phyloP scores from a whole-genome alignment of 352 stramenopile genomes.

The Pythium sp. region DNA sequence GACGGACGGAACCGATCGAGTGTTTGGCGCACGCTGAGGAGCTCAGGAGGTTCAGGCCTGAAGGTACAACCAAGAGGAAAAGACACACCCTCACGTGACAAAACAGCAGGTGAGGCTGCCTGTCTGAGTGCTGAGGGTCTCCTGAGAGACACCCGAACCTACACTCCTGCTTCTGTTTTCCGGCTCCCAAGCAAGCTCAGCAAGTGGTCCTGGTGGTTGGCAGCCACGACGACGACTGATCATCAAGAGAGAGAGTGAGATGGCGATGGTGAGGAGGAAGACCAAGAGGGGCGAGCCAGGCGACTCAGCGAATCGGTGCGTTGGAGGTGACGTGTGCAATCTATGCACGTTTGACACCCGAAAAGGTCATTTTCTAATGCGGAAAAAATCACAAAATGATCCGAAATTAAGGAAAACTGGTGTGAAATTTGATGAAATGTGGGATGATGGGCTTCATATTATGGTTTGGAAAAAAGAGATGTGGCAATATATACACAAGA shows the following conservation, averaged over 20 bases:
- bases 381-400: not conserved
- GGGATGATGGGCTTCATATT: not conserved
- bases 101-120: not conserved
- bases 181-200: not conserved
- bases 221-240: not conserved
- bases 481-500: not conserved
- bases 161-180: constrained; percentile 1
- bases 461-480: not conserved
- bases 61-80: not conserved
- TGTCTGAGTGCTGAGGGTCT: not conserved
- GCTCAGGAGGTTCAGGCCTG: no score
- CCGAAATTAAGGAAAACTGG: not conserved
- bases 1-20: not conserved
- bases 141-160: not conserved
- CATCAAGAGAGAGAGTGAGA: not conserved
- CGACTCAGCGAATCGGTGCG: not conserved
- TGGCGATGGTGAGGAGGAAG: not conserved
- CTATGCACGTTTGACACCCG: not conserved
- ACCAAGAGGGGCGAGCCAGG: not conserved
- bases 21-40: no score
- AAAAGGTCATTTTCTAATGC: not conserved
- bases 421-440: not conserved
- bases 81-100: not conserved
- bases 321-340: not conserved
- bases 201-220: not conserved